A percentile compares a stretch with the other conserved stretches of the same genome.
These are phyloP conservation scores for Sherardia arvensis DNA, from an alignment of 257 asterid genomes.

Conservation along the genomic window DNA sequence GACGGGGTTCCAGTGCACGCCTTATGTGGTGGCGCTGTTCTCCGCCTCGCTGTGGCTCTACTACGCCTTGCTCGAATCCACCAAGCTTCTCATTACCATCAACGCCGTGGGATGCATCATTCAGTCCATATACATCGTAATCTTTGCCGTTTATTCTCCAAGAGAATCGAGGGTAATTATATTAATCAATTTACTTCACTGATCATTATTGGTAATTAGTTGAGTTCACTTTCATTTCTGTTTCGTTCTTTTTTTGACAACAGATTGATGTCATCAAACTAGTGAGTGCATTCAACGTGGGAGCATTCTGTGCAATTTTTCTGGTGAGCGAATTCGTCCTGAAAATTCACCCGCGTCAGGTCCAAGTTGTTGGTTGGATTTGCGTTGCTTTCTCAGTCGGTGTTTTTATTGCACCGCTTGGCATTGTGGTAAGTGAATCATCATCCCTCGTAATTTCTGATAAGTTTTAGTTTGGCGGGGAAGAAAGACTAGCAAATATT, in stretches of 20 bases:
- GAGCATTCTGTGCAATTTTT: slow-evolving; percentile 17
- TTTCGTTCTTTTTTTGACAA: too few species aligned
- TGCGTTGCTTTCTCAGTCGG: slow-evolving; percentile 24
- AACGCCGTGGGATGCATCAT: slow-evolving; percentile 57
- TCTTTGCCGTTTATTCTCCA: slow-evolving; percentile 45
- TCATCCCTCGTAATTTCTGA: not conserved
- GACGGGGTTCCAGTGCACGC: slow-evolving; percentile 54
- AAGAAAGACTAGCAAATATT: not conserved
- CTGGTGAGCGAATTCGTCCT: slow-evolving; percentile 16
- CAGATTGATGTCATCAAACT: too few species aligned
- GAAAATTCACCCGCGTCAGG: not conserved
- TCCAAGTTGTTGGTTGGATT: slow-evolving; percentile 38
- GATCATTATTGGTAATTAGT: too few species aligned
- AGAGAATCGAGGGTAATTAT: slow-evolving; percentile 44
- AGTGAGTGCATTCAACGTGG: slow-evolving; percentile 17
- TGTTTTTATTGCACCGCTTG: slow-evolving; percentile 39
- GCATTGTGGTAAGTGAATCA: slow-evolving; percentile 37
- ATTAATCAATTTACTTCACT: not conserved
- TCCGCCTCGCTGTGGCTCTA: slow-evolving; percentile 72
- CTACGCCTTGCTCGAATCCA: slow-evolving; percentile 64
- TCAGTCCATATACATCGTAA: slow-evolving; percentile 44
- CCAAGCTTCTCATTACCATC: slow-evolving; percentile 55
- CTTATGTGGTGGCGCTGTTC: slow-evolving; percentile 61
- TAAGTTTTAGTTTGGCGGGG: not conserved
- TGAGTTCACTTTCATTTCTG: too few species aligned